phyloP scores from a whole-genome alignment of 108 stramenopile genomes.

The Fragilaria radians region DNA sequence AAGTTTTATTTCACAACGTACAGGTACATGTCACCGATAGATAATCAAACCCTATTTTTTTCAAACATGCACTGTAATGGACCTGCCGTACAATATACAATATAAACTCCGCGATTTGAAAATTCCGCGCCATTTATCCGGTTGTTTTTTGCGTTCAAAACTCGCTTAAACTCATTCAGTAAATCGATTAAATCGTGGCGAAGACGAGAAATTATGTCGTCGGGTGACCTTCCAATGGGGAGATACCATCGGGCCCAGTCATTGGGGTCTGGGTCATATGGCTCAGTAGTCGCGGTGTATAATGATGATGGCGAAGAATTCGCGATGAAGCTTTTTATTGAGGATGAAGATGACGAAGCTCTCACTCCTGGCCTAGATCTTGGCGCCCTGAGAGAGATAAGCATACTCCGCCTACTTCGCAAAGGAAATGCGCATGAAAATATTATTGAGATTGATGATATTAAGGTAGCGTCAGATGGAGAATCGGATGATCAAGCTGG shows the following conservation, averaged over 20 bases:
- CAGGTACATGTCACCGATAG: too few relatives aligned
- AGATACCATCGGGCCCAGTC: slow-evolving; percentile 66
- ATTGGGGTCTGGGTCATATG: slow-evolving; percentile 69
- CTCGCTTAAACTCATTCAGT: too few relatives aligned
- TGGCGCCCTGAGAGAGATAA: slow-evolving; percentile 69
- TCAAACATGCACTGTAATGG: too few relatives aligned
- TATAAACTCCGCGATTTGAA: too few relatives aligned
- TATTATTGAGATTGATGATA: slow-evolving; percentile 62
- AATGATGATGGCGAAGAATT: slow-evolving; percentile 74
- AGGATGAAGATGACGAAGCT: slow-evolving; percentile 41
- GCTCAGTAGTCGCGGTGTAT: slow-evolving; percentile 67
- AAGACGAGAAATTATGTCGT: slow-evolving; percentile 57
- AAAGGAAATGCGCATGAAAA: slow-evolving; percentile 62
- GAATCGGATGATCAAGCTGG: slow-evolving; percentile 41
- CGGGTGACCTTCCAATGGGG: slow-evolving; percentile 54
- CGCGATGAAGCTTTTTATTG: slow-evolving; percentile 68
- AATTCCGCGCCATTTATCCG: too few relatives aligned
- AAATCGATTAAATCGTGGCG: too few relatives aligned
- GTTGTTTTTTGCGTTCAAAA: too few relatives aligned
- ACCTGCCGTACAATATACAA: too few relatives aligned
- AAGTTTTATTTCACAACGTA: too few relatives aligned
- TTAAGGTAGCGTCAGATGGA: slow-evolving; percentile 34
- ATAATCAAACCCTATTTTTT: too few relatives aligned
- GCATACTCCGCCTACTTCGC: slow-evolving; percentile 63
- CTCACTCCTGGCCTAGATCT: slow-evolving; percentile 41